Percentiles rank a stretch among this genome's conserved stretches.
phyloP scores from a whole-genome alignment of 208 protist species.

The Crithidia bombi region DNA sequence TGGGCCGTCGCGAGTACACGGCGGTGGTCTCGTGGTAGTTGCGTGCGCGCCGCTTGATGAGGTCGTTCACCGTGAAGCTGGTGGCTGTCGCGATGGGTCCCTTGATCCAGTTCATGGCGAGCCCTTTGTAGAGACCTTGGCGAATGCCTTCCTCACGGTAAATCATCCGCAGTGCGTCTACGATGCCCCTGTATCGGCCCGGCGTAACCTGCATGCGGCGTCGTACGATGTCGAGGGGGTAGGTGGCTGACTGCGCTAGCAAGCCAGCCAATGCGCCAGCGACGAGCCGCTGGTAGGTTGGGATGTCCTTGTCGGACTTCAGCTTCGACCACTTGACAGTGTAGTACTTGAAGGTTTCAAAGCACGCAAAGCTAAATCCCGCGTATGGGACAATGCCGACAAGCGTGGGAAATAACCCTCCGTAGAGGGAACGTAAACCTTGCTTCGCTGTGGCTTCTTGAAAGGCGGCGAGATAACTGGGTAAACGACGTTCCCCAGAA shows the following conservation, averaged over 20 bases:
- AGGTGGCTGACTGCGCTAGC: slow-evolving; percentile 93
- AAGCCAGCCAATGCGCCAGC: slow-evolving; percentile 88
- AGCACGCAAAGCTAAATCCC: slow-evolving; percentile 93
- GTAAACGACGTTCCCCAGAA: slow-evolving; percentile 61
- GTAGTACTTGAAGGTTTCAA: slow-evolving; percentile 88
- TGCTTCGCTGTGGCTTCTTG: slow-evolving; percentile 55
- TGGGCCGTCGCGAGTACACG: slow-evolving; percentile 40
- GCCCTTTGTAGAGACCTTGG: slow-evolving; percentile 89
- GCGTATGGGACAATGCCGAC: slow-evolving; percentile 95
- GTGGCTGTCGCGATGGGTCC: slow-evolving; percentile 90
- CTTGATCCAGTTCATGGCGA: slow-evolving; percentile 96
- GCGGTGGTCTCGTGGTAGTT: slow-evolving; percentile 73
- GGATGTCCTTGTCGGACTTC: slow-evolving; percentile 72
- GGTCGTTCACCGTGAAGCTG: slow-evolving; percentile 93
- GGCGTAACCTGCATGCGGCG: slow-evolving; percentile 92
- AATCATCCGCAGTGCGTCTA: slow-evolving; percentile 63
- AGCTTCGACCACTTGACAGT: slow-evolving; percentile 56
- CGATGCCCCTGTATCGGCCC: slow-evolving; percentile 74
- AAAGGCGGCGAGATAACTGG: slow-evolving; percentile 78
- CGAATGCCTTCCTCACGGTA: slow-evolving; percentile 79
- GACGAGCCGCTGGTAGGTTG: slow-evolving; percentile 68
- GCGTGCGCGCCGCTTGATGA: slow-evolving; percentile 77
- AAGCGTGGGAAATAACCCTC: slow-evolving; percentile 91
- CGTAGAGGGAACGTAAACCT: slow-evolving; percentile 75
- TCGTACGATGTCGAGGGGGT: slow-evolving; percentile 94